These are phyloP conservation scores for Gaertneriomyces sp. DNA, from an alignment of 192 early-diverging fungal genomes.

Conservation along the genomic window DNA sequence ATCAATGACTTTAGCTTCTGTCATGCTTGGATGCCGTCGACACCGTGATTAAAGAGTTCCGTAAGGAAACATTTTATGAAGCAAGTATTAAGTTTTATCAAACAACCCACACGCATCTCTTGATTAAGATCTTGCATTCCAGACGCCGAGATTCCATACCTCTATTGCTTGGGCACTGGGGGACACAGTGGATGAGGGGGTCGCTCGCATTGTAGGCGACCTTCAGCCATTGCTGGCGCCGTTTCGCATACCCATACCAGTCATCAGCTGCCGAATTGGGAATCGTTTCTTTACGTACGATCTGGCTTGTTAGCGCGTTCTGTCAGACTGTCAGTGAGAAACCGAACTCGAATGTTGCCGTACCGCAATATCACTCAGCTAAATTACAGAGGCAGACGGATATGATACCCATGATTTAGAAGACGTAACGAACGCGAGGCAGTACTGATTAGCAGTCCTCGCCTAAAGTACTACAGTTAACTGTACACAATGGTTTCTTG, in stretches of 20 bases:
- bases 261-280: neutral
- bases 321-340: too few species aligned
- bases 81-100: neutral
- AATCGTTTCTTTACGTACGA: neutral
- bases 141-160: conserved; percentile 12
- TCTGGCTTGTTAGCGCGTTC: too few species aligned
- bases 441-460: too few species aligned
- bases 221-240: neutral
- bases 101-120: neutral
- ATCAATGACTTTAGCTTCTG: neutral
- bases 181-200: neutral
- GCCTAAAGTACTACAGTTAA: too few species aligned
- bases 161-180: conserved; percentile 5
- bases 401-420: too few species aligned
- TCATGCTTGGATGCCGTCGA: conserved; percentile 10
- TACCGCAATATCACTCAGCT: too few species aligned
- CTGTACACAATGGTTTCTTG: too few species aligned
- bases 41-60: conserved; percentile 11
- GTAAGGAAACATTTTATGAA: conserved; percentile 13
- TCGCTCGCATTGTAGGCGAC: neutral
- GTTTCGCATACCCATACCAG: neutral
- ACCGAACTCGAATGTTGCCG: too few species aligned
- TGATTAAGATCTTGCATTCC: neutral
- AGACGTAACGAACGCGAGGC: too few species aligned
- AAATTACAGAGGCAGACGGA: too few species aligned